Percentiles rank a stretch among this genome's conserved stretches.
These are phyloP conservation scores for Phytophthora pini DNA, from an alignment of 352 stramenopile species.

Conservation along the genomic window DNA sequence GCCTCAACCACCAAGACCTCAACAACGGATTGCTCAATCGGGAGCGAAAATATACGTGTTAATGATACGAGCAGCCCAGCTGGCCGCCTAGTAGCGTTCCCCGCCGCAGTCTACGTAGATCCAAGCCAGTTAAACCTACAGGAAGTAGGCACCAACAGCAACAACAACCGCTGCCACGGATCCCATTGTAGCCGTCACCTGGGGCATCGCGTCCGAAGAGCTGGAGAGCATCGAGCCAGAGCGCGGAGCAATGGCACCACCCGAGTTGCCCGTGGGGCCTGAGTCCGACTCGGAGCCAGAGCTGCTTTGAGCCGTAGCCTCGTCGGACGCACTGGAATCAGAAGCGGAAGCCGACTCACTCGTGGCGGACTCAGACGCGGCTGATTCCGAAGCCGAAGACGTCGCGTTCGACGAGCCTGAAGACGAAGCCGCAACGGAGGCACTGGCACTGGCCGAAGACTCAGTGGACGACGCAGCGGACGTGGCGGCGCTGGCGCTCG, in stretches of 20 bases:
- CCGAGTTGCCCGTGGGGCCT: conserved; percentile 24
- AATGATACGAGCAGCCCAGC: conserved; percentile 23
- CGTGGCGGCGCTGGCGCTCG: conserved; percentile 14
- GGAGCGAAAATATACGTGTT: conserved; percentile 27
- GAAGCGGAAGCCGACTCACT: conserved; percentile 11
- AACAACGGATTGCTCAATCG: conserved; percentile 6
- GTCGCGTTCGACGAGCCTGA: conserved; percentile 11
- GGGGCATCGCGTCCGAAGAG: conserved; percentile 29
- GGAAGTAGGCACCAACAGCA: conserved; percentile 33
- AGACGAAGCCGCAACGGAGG: conserved; percentile 5
- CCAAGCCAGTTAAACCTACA: conserved; percentile 13
- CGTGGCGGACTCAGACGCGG: conserved; percentile 15
- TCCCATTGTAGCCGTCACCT: conserved; percentile 18
- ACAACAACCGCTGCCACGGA: conserved; percentile 19
- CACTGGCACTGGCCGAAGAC: conserved; percentile 13
- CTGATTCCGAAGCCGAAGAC: conserved; percentile 3
- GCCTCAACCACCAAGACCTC: not conserved
- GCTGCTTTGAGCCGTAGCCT: conserved; percentile 25
- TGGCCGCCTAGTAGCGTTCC: not conserved
- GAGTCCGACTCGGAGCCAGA: conserved; percentile 22
- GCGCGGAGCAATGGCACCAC: conserved; percentile 38
- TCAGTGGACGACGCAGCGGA: conserved; percentile 10
- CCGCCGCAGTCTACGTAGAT: conserved; percentile 15
- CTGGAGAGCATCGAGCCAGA: conserved; percentile 25
- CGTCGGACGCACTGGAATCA: conserved; percentile 17